A percentile compares a stretch with the other conserved stretches of the same genome.
phyloP scores from a whole-genome alignment of 495 filamentous ascomycete genomes.

The Penicillium tannophilum region DNA sequence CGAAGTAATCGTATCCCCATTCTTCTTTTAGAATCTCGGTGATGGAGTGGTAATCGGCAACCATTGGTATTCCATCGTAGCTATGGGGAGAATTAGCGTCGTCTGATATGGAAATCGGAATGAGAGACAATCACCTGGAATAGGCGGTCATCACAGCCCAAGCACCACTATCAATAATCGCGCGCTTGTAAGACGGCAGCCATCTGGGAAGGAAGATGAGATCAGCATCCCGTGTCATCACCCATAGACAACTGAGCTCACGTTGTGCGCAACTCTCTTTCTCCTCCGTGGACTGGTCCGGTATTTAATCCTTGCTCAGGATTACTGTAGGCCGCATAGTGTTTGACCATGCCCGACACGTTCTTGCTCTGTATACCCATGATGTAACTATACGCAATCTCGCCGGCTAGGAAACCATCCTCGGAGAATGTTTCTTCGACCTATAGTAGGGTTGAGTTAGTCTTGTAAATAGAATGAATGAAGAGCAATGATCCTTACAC shows the following conservation, averaged over 20 bases:
- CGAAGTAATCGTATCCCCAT: slow-evolving; percentile 69
- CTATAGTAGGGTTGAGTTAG: slow-evolving; percentile 13
- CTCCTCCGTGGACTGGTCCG: slow-evolving; percentile 67
- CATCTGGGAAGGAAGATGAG: slow-evolving; percentile 36
- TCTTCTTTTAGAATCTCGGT: slow-evolving; percentile 67
- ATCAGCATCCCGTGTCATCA: slow-evolving; percentile 1
- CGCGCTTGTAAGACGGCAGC: slow-evolving; percentile 64
- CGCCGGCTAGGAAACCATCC: slow-evolving; percentile 62
- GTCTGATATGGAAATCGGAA: neutral
- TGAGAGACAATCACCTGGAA: slow-evolving; percentile 46
- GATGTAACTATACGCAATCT: slow-evolving; percentile 62
- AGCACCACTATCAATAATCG: slow-evolving; percentile 68
- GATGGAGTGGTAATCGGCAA: slow-evolving; percentile 61
- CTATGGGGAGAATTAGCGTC: slow-evolving; percentile 17
- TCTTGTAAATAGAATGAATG: neutral
- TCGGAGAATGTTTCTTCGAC: slow-evolving; percentile 72
- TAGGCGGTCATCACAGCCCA: slow-evolving; percentile 70
- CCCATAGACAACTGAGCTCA: slow-evolving; percentile 11
- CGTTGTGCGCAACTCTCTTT: slow-evolving; percentile 67
- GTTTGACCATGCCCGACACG: slow-evolving; percentile 70
- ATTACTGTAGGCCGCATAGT: slow-evolving; percentile 64
- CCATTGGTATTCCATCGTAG: slow-evolving; percentile 65
- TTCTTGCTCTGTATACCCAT: slow-evolving; percentile 63
- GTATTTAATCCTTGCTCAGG: slow-evolving; percentile 72
- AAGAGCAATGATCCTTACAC: slow-evolving; percentile 32